Base-by-base conservation (phyloP, 2,329 filamentous ascomycete genomes). In the Botryotinia calthae region DNA sequence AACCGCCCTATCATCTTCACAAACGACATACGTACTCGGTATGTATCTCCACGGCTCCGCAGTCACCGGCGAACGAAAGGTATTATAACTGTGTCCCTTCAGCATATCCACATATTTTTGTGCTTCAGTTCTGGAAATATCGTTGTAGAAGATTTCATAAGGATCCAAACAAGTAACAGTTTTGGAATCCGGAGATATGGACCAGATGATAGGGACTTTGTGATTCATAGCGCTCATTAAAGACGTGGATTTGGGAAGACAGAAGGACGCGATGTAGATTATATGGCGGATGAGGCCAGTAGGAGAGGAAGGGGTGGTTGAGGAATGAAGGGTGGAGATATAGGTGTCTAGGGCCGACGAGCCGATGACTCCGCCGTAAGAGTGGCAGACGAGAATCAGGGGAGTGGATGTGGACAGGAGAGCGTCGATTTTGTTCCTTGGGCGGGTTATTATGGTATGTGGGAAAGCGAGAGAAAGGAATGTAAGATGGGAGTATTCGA, bases 1-100 rank as follows among this genome's bases (percentile, higher is more conserved):
- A 63, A 84, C 81, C 6, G 82, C 82, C 40, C 77, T 76, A 70
- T 85, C 84, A 25, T 79, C 73, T 72, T 81, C 79, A 73, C 83
- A 84, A n/a, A 83, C 68, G 18, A 85, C 74, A 74, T 83, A 84
- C 20, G 82, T 83, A 42, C 77, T 80, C 2, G 82, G 81, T 37
- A 85, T 80, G 61, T 82, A 75, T 70, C 79, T 82, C 79, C 81
- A 85, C 0, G 81, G 82, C 25, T 80, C 80, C 51, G 81, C 81
- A 0, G 78, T 81, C 20, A 80, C 71, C 25, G 72, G 75, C 16
- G 72, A 79, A 44, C 58, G 69, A 59, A 81, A 77, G 1, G 75
- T 76, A 1, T 69, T 75, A 70, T 78, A 79, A 14, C 80, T 77
- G 61, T 82, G 81, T 25, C 76, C 70, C 28, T 79, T 78, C 28